Conservation (phyloP, 352 stramenopile species). For the Paralagenidium karlingii region DNA sequence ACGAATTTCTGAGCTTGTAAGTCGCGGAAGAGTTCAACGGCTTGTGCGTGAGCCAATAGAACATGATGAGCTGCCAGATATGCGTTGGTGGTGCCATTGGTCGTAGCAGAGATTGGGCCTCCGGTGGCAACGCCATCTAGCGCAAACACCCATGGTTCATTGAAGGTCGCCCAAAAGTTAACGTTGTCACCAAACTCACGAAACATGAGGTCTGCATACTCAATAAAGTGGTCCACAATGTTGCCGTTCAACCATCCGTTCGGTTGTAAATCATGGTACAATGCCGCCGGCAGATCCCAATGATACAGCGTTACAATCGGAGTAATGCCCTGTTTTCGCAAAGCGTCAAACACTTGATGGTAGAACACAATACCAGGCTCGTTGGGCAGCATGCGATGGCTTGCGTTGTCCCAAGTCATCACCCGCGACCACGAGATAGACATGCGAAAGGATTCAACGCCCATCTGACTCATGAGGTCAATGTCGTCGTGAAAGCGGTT, state of each 20-base stretch:
- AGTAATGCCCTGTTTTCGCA: conserved; percentile 63
- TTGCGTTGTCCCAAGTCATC: conserved; percentile 55
- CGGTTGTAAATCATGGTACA: conserved; percentile 70
- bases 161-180: conserved; percentile 92
- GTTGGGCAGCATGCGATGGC: conserved; percentile 59
- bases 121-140: conserved; percentile 81
- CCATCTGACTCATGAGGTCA: conserved; percentile 82
- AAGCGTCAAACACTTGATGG: conserved; percentile 80
- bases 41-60: conserved; percentile 80
- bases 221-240: conserved; percentile 60
- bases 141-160: conserved; percentile 86
- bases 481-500: conserved; percentile 86
- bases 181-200: conserved; percentile 84
- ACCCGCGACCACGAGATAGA: conserved; percentile 90
- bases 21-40: conserved; percentile 75
- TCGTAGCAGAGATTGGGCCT: conserved; percentile 15
- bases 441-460: conserved; percentile 88
- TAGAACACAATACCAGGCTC: conserved; percentile 87
- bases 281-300: conserved; percentile 87
- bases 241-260: conserved; percentile 53
- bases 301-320: conserved; percentile 95
- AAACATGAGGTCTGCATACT: conserved; percentile 88
- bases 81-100: conserved; percentile 21
- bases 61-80: conserved; percentile 81
- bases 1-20: conserved; percentile 36